These are phyloP conservation scores for Rosa multiflora DNA, from an alignment of 306 rosid species.

Conservation along the genomic window DNA sequence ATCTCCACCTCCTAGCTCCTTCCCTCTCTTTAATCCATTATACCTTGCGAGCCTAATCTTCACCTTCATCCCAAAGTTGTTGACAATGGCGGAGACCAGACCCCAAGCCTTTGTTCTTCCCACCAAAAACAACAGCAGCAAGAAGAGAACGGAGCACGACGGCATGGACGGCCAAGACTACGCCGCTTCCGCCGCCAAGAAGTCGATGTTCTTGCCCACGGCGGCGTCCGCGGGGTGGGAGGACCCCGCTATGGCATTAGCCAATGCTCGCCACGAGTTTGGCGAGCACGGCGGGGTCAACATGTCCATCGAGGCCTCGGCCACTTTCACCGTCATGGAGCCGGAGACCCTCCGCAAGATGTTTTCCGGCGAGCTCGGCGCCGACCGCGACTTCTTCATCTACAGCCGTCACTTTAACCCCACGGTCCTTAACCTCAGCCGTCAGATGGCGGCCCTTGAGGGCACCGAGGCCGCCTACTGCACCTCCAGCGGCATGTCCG, in stretches of 20 bases:
- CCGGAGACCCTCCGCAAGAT: constrained; percentile 88
- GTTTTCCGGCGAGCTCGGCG: constrained; percentile 87
- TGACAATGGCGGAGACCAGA: constrained; percentile 48
- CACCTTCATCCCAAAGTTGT: not conserved
- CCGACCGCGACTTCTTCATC: constrained; percentile 82
- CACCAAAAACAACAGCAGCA: not conserved
- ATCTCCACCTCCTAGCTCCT: not conserved
- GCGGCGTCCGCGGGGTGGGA: not conserved
- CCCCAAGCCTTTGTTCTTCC: constrained; percentile 18
- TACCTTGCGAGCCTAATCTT: not conserved
- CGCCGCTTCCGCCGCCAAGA: constrained; percentile 35
- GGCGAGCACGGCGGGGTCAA: constrained; percentile 99
- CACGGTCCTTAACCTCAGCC: constrained; percentile 77
- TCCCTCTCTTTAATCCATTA: not conserved
- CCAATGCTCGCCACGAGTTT: constrained; percentile 78
- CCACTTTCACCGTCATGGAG: constrained; percentile 96
- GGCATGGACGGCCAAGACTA: constrained; percentile 16
- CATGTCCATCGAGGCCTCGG: constrained; percentile 99
- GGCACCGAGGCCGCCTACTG: constrained; percentile 97
- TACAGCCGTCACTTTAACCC: constrained; percentile 99
- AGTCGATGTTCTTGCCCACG: constrained; percentile 24
- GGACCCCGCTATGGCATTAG: constrained; percentile 80
- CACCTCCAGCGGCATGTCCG: constrained; percentile 92
- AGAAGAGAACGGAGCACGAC: constrained; percentile 43
- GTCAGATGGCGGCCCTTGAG: constrained; percentile 87